Conservation (phyloP, 495 filamentous ascomycete genomes). For the Hypoxylon trugodes region DNA sequence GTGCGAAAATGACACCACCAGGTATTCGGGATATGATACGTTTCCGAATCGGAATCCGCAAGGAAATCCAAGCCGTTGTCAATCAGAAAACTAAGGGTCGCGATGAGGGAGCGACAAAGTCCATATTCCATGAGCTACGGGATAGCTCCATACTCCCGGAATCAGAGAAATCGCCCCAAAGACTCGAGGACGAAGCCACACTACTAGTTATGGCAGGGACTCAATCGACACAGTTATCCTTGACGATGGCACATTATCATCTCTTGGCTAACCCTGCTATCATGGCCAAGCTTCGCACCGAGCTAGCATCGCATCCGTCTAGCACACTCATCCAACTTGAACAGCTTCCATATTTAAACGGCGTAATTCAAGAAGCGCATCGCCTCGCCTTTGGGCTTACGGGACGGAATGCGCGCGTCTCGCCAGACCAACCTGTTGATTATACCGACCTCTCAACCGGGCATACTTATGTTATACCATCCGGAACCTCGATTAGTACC, state of each 20-base stretch:
- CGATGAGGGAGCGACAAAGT: slow-evolving; percentile 44
- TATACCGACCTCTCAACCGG: slow-evolving; percentile 29
- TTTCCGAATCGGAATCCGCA: slow-evolving; percentile 35
- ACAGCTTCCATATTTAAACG: slow-evolving; percentile 37
- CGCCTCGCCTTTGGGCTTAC: slow-evolving; percentile 38
- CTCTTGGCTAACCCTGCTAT: slow-evolving; percentile 30
- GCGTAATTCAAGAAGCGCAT: slow-evolving; percentile 40
- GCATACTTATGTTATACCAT: slow-evolving; percentile 25
- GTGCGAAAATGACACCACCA: slow-evolving; percentile 6
- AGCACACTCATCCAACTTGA: slow-evolving; percentile 31
- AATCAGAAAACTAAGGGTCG: slow-evolving; percentile 43
- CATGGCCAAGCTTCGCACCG: slow-evolving; percentile 29
- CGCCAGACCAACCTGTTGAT: slow-evolving; percentile 31
- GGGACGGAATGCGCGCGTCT: slow-evolving; percentile 28
- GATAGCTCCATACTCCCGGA: slow-evolving; percentile 46
- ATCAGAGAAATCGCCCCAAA: slow-evolving; percentile 46
- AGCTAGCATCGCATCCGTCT: slow-evolving; percentile 20
- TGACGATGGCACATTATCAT: slow-evolving; percentile 34
- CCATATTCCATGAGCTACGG: slow-evolving; percentile 47
- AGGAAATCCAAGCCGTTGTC: slow-evolving; percentile 45
- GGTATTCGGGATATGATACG: slow-evolving; percentile 28
- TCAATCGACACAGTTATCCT: slow-evolving; percentile 46
- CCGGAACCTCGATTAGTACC: slow-evolving; percentile 48
- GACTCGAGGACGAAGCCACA: slow-evolving; percentile 51
- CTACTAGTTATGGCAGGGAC: slow-evolving; percentile 49